Evolutionary conservation across 2,329 filamentous ascomycete genomes (phyloP), one percentile per base, ranked within the genome.

Genomic region (Orbilia brochopaga): DNA sequence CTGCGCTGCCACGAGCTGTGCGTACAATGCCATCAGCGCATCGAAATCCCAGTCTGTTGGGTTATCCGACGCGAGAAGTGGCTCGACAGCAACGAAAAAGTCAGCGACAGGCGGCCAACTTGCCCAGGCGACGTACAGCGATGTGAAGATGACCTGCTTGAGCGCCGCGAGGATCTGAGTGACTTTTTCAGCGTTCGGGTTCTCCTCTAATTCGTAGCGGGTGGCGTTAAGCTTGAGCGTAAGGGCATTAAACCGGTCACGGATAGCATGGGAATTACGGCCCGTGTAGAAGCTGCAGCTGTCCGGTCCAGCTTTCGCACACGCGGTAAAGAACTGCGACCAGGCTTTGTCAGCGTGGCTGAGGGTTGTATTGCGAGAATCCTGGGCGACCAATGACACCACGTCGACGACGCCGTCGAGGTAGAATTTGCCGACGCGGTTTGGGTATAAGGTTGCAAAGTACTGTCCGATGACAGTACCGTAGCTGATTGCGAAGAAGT

Each of bases 391-490:
- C 59, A 55, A 65, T 2, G 55, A 44, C 1, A 51, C 51, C 0
- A 32, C 60, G 40, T 73, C 61, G 21, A 73, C 67, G 2, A 73
- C 67, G 2, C 60, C 67, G 17, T 73, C 67, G 11, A 73, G 21
- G 15, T 65, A 37, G 30, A 61, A 61, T 13, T 52, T 73, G 5
- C 67, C 67, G n/a, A 73, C 67, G 19, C 54, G 54, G 15, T 66
- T 21, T 1, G 69, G 69, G 23, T 73, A 73, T 15, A 66, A 17
- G n/a, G 61, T 57, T 8, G 61, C 69, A 23, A 73, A 73, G n/a
- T 60, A 73, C 52, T 73, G 69, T 1, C 69, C 69, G 3, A 73
- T 15, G 17, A 73, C 17, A 6, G 69, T 73, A 19, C 69, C 69
- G 24, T 73, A 73, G 27, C 69, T 73, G 30, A 65, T 42, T 3